These are phyloP conservation scores for Botrytis elliptica DNA, from an alignment of 2,329 filamentous ascomycete species.

Conservation along the genomic window DNA sequence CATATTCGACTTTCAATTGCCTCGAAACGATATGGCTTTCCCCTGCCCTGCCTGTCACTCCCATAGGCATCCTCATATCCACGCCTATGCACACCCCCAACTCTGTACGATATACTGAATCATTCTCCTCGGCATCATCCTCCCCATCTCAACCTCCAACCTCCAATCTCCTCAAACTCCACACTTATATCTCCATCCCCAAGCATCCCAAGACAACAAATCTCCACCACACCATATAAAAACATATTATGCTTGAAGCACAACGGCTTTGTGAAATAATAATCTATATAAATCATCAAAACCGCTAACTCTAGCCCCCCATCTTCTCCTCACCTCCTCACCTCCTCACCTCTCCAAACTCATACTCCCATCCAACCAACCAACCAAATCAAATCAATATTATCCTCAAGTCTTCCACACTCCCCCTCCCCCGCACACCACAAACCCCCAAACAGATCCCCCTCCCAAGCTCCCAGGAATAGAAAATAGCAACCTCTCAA, in stretches of 20 bases:
- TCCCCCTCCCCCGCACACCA: no score
- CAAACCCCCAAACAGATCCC: neutral
- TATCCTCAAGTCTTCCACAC: neutral
- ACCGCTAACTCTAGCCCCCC: no score
- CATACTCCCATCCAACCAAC: neutral
- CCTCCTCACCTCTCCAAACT: no score
- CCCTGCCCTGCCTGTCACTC: neutral
- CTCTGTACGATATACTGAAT: neutral
- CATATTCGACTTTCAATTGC: neutral
- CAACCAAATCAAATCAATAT: neutral
- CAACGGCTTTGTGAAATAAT: neutral
- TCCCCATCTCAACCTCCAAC: neutral
- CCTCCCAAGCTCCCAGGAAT: no score
- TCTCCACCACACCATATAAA: neutral
- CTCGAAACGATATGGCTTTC: neutral
- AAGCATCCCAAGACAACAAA: neutral
- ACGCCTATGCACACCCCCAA: neutral
- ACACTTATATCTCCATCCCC: neutral
- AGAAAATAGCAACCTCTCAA: no score
- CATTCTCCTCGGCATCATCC: neutral
- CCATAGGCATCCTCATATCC: neutral
- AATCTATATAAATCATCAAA: neutral
- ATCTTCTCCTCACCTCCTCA: neutral
- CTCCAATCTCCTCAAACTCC: neutral
- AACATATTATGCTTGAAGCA: neutral